Conservation (phyloP, 768 basidiomycete genomes). For the Suillus subalutaceus region DNA sequence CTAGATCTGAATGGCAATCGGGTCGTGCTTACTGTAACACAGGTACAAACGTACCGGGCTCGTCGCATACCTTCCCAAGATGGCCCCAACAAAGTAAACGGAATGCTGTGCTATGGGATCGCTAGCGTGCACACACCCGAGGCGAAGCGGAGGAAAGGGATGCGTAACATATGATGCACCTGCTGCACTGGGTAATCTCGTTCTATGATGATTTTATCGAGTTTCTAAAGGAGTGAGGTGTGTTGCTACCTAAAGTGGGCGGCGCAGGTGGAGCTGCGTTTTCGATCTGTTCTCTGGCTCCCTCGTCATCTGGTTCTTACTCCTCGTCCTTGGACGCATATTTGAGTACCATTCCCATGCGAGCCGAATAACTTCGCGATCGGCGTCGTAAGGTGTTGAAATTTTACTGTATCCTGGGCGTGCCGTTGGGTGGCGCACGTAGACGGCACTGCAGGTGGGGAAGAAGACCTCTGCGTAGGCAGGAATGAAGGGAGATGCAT, state of each 20-base stretch:
- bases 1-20: no score
- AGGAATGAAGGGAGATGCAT: no score
- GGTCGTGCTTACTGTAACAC: no score
- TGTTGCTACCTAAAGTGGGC: conserved; percentile 37
- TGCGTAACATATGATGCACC: conserved; percentile 56
- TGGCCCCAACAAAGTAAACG: conserved; percentile 21
- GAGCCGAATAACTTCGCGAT: conserved; percentile 88
- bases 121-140: conserved; percentile 59
- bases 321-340: conserved; percentile 67
- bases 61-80: conserved; percentile 13
- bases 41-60: neutral
- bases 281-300: conserved; percentile 62
- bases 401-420: conserved; percentile 96
- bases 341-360: conserved; percentile 91
- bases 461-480: conserved; percentile 64
- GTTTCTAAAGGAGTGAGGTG: conserved; percentile 33
- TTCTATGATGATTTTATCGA: conserved; percentile 15
- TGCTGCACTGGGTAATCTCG: conserved; percentile 59
- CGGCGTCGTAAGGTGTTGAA: conserved; percentile 93
- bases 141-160: conserved; percentile 27
- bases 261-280: conserved; percentile 40
- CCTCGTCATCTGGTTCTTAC: conserved; percentile 59
- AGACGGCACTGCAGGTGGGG: conserved; percentile 86
- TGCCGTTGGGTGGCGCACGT: conserved; percentile 95
- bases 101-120: conserved; percentile 50